Base-by-base conservation (phyloP, 306 rosid species). In the Glycine soja region DNA sequence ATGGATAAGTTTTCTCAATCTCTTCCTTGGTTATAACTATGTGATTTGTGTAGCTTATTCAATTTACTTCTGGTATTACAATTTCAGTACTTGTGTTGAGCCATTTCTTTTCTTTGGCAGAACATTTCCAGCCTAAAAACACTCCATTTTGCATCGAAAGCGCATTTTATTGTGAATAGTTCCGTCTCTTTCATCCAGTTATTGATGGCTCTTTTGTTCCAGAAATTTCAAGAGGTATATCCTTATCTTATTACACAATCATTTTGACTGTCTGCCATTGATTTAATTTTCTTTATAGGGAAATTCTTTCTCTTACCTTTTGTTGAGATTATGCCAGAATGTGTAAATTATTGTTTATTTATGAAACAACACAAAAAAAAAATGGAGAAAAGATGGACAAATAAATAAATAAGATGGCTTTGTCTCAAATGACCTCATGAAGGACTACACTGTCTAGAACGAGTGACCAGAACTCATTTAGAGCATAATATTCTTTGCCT, bases 171-270 rank as follows among this genome's bases (percentile, higher is more conserved):
- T 76, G 47, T 12, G 80, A 67, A 46, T 16, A 72, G 72, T 34
- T 45, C 48, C 13, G 63, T 67, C 80, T 57, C 24, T 75, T 70
- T 70, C 61, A 40, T 64, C 58, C 4, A 42, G 43, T 38, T 8
- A 53, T 32, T 3, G 8, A 92, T 90, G 97, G 95, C 94, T 10
- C 82, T 79, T 82, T 79, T 92, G 11, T 91, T 93, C 81, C 86
- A 89, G 68, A 90, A 91, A 85, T 83, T 91, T 79, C 95, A 86
- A 85, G 90, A 89, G 95, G 98, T 91, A 65, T 14, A 53, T 72
- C 72, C 82, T 80, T 74, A 30, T 66, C 75, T 62, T 75, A 57
- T 40, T 46, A 34, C 51, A 30, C 48, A 6, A 13, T 38, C 71
- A 13, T 66, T 67, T 56, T 62, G 52, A 36, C 53, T 12, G 45